Conservation (phyloP, 768 basidiomycete species). For the Phylloporus scabripes region DNA sequence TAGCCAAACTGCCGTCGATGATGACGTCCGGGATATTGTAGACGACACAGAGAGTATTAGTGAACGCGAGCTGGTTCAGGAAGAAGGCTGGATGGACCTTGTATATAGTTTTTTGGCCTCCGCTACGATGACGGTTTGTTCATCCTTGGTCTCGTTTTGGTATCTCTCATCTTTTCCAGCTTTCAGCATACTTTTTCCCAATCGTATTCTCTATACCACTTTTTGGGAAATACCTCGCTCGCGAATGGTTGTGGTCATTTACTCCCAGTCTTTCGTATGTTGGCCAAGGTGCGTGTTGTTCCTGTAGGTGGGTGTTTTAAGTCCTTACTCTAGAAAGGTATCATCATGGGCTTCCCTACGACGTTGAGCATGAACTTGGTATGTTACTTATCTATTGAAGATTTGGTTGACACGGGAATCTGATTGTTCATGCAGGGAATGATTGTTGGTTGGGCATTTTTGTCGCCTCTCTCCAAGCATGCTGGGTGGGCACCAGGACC, state of each 20-base stretch:
- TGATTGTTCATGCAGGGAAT: slow-evolving; percentile 57
- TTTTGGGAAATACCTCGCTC: slow-evolving; percentile 78
- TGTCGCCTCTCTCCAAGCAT: slow-evolving; percentile 83
- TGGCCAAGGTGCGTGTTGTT: slow-evolving; percentile 60
- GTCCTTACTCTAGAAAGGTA: slow-evolving; percentile 43
- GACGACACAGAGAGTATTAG: slow-evolving; percentile 22
- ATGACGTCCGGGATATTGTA: slow-evolving; percentile 20
- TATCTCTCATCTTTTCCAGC: slow-evolving; percentile 37
- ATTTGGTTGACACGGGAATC: not conserved
- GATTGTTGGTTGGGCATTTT: slow-evolving; percentile 91
- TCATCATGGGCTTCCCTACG: slow-evolving; percentile 97
- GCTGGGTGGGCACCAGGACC: slow-evolving; percentile 92
- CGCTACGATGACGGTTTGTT: slow-evolving; percentile 65
- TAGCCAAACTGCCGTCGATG: slow-evolving; percentile 1
- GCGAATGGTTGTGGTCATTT: slow-evolving; percentile 90
- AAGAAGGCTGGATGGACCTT: slow-evolving; percentile 73
- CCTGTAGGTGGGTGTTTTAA: not conserved
- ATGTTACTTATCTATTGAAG: slow-evolving; percentile 16
- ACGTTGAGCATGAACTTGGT: slow-evolving; percentile 91
- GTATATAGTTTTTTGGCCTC: slow-evolving; percentile 75
- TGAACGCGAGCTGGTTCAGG: slow-evolving; percentile 49
- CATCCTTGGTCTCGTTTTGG: not conserved
- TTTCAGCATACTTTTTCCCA: slow-evolving; percentile 86
- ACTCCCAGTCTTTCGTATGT: slow-evolving; percentile 89
- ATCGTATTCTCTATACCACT: slow-evolving; percentile 82